A percentile compares a stretch with the other conserved stretches of the same genome.
Evolutionary conservation across 2,329 filamentous ascomycete species (phyloP).

Genomic region (Rutstroemia sp.): DNA sequence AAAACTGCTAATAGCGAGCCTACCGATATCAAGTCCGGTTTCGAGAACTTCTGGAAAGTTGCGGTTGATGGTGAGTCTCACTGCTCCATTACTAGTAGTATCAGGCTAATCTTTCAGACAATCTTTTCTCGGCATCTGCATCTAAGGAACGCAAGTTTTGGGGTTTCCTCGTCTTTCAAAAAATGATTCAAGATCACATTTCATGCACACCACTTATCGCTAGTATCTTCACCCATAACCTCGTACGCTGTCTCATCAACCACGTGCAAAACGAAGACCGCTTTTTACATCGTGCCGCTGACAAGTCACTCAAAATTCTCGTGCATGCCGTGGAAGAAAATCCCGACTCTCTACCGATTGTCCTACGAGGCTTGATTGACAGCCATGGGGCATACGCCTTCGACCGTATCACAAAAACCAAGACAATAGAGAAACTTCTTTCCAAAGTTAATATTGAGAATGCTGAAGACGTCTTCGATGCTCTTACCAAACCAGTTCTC

Average conservation of each 20-base stretch:
- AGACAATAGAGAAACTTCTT: slow-evolving; percentile 62
- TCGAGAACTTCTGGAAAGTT: slow-evolving; percentile 77
- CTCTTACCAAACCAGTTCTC: slow-evolving; percentile 39
- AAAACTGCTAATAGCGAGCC: slow-evolving; percentile 28
- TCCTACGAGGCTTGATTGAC: slow-evolving; percentile 62
- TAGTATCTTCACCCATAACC: slow-evolving; percentile 71
- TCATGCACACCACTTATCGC: slow-evolving; percentile 42
- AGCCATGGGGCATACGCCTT: slow-evolving; percentile 69
- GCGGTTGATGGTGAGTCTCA: slow-evolving; percentile 71
- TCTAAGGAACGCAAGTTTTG: slow-evolving; percentile 87
- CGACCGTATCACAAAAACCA: slow-evolving; percentile 78
- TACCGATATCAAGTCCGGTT: slow-evolving; percentile 34
- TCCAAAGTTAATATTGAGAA: slow-evolving; percentile 17
- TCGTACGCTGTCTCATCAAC: slow-evolving; percentile 76
- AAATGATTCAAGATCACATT: slow-evolving; percentile 53
- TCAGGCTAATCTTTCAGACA: slow-evolving; percentile 45
- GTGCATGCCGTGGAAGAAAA: slow-evolving; percentile 56
- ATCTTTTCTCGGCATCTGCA: slow-evolving; percentile 72
- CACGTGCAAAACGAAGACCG: slow-evolving; percentile 71
- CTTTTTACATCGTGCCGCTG: slow-evolving; percentile 71
- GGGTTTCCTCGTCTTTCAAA: slow-evolving; percentile 81
- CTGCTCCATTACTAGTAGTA: neutral
- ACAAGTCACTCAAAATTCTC: slow-evolving; percentile 66
- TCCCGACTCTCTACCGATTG: slow-evolving; percentile 48
- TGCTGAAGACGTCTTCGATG: slow-evolving; percentile 37